Conservation (phyloP, 2,329 filamentous ascomycete genomes). For the Botrytis pseudocinerea region DNA sequence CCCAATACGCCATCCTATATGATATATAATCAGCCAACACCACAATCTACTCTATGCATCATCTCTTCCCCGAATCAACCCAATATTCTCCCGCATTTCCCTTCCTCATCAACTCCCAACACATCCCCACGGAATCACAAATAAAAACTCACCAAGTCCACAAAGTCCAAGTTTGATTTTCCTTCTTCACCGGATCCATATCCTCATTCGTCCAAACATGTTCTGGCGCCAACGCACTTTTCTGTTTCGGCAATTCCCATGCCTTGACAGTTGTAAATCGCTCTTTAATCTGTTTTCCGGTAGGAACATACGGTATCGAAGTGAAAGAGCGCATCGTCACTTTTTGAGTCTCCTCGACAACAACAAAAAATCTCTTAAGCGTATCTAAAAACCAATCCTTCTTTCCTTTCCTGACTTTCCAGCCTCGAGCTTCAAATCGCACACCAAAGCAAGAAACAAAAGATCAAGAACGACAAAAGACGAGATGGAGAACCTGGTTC, state of each 20-base stretch:
- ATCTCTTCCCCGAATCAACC: background rate
- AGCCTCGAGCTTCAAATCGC: background rate
- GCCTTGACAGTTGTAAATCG: constrained; percentile 46
- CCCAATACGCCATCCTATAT: constrained; percentile 44
- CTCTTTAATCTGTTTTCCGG: constrained; percentile 42
- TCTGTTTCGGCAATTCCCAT: constrained; percentile 52
- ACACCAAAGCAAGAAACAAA: background rate
- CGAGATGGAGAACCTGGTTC: background rate
- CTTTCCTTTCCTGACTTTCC: background rate
- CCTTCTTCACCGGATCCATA: constrained; percentile 39
- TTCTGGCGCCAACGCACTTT: constrained; percentile 48
- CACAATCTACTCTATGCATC: background rate
- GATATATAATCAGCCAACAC: background rate
- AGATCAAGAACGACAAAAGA: background rate
- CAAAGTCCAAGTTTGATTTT: constrained; percentile 39
- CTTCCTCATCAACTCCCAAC: background rate
- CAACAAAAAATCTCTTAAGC: background rate
- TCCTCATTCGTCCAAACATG: constrained; percentile 47
- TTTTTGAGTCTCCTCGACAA: background rate
- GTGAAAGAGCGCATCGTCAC: background rate
- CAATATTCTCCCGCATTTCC: background rate
- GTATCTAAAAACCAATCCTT: background rate
- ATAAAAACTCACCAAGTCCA: constrained; percentile 40
- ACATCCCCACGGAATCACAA: background rate
- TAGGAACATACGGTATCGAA: constrained; percentile 38